These are phyloP conservation scores for Microsporum audouinii DNA, from an alignment of 2,329 filamentous ascomycete species.

Conservation along the genomic window DNA sequence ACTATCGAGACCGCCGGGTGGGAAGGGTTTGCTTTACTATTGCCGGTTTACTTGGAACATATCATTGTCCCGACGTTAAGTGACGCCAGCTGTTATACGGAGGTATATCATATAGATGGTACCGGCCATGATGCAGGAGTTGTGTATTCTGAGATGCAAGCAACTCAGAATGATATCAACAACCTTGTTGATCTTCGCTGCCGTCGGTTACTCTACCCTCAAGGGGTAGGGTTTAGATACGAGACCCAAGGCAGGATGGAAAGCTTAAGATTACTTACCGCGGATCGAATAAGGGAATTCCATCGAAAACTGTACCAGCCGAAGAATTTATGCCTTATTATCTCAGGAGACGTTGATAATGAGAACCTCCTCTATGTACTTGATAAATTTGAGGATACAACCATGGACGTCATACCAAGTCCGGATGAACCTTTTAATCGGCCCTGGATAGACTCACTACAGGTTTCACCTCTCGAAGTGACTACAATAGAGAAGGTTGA, in stretches of 20 bases:
- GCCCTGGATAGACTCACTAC: conserved; percentile 83
- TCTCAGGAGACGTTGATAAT: conserved; percentile 87
- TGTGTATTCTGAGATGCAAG: conserved; percentile 99
- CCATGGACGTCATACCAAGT: conserved; percentile 68
- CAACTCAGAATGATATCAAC: conserved; percentile 68
- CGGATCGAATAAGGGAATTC: conserved; percentile 85
- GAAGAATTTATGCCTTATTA: conserved; percentile 79
- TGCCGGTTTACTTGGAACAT: conserved; percentile 93
- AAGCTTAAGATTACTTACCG: conserved; percentile 70
- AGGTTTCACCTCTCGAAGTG: conserved; percentile 59
- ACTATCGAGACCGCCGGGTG: conserved; percentile 90
- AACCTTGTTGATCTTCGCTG: conserved; percentile 82
- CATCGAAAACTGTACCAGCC: conserved; percentile 97
- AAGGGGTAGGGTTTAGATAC: conserved; percentile 84
- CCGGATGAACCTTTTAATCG: conserved; percentile 65
- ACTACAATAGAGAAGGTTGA: conserved; percentile 68
- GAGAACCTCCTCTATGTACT: conserved; percentile 66
- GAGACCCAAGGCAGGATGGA: conserved; percentile 98
- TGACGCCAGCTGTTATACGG: conserved; percentile 84
- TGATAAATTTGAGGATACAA: conserved; percentile 77
- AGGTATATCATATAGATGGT: conserved; percentile 92
- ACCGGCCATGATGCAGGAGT: conserved; percentile 91
- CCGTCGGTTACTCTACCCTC: conserved; percentile 70
- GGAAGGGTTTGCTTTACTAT: conserved; percentile 89
- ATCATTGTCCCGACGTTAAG: conserved; percentile 83